phyloP scores from a whole-genome alignment of 1,284 basidiomycete species.

The Hypsizygus ulmarius region DNA sequence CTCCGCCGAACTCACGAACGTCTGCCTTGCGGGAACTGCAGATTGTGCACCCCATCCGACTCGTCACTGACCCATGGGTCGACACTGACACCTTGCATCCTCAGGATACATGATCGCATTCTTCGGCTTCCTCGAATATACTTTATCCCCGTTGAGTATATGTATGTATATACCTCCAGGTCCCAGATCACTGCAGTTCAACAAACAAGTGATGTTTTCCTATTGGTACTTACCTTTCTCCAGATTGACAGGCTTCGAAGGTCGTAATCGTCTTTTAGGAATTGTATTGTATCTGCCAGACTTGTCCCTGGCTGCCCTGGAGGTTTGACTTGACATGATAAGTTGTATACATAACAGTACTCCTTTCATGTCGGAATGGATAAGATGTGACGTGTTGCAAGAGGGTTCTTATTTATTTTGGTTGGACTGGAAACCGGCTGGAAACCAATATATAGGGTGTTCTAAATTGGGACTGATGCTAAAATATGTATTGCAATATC shows the following conservation, averaged over 20 bases:
- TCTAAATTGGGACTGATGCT: no score
- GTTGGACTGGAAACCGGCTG: no score
- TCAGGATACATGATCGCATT: slow-evolving; percentile 3
- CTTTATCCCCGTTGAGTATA: background rate
- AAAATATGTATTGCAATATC: background rate
- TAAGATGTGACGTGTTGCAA: no score
- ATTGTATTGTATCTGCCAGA: slow-evolving; percentile 4
- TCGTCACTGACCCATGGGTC: slow-evolving; percentile 45
- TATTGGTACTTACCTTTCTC: background rate
- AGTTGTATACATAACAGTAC: background rate
- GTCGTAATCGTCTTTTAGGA: slow-evolving; percentile 1
- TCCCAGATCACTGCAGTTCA: background rate
- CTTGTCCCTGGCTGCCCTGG: slow-evolving; percentile 1
- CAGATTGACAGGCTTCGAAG: background rate
- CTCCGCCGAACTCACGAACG: slow-evolving; percentile 33
- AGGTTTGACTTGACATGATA: slow-evolving; percentile 5
- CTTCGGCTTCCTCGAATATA: background rate
- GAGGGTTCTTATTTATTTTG: no score
- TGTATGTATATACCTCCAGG: background rate
- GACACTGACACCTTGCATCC: slow-evolving; percentile 24
- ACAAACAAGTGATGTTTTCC: background rate
- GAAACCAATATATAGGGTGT: no score
- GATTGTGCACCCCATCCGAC: slow-evolving; percentile 41
- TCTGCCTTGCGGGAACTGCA: slow-evolving; percentile 37
- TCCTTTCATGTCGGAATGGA: no score